A percentile compares a stretch with the other conserved stretches of the same genome.
phyloP scores from a whole-genome alignment of 257 asterid genomes.

The Haberlea rhodopensis region DNA sequence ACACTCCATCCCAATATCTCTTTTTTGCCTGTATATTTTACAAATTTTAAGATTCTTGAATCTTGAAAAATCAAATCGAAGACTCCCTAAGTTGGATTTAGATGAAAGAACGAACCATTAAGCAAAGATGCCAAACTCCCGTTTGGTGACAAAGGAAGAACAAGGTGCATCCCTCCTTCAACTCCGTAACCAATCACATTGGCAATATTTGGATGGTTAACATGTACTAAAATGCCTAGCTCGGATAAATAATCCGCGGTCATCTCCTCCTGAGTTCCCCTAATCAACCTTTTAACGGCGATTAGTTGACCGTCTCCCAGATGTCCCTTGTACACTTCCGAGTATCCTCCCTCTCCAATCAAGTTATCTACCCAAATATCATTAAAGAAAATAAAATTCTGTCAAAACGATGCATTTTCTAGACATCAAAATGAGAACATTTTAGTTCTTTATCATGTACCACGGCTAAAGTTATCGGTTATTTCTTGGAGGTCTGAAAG shows the following conservation, averaged over 20 bases:
- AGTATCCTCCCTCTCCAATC: slow-evolving; percentile 96
- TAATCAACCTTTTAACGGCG: slow-evolving; percentile 77
- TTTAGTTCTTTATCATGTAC: slow-evolving; percentile 31
- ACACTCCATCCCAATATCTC: slow-evolving; percentile 55
- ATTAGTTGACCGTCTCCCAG: slow-evolving; percentile 70
- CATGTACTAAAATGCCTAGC: slow-evolving; percentile 95
- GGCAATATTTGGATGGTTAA: slow-evolving; percentile 83
- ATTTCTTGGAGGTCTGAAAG: slow-evolving; percentile 68
- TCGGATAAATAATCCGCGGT: slow-evolving; percentile 84
- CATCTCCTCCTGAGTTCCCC: slow-evolving; percentile 91
- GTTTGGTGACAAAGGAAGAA: slow-evolving; percentile 90
- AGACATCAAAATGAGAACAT: neutral
- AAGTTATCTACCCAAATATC: slow-evolving; percentile 48
- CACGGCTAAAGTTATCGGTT: slow-evolving; percentile 63
- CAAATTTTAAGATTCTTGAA: slow-evolving; percentile 7
- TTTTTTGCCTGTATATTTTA: slow-evolving; percentile 41
- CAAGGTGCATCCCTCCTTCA: slow-evolving; percentile 98
- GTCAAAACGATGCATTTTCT: slow-evolving; percentile 4
- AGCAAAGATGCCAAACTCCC: slow-evolving; percentile 85
- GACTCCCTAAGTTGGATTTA: slow-evolving; percentile 2
- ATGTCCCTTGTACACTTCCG: slow-evolving; percentile 89
- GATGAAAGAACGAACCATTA: slow-evolving; percentile 40
- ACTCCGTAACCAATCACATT: slow-evolving; percentile 90
- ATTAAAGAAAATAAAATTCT: neutral
- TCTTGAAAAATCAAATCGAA: neutral